phyloP scores from a whole-genome alignment of 1,284 basidiomycete genomes.

The Cronartium quercuum region DNA sequence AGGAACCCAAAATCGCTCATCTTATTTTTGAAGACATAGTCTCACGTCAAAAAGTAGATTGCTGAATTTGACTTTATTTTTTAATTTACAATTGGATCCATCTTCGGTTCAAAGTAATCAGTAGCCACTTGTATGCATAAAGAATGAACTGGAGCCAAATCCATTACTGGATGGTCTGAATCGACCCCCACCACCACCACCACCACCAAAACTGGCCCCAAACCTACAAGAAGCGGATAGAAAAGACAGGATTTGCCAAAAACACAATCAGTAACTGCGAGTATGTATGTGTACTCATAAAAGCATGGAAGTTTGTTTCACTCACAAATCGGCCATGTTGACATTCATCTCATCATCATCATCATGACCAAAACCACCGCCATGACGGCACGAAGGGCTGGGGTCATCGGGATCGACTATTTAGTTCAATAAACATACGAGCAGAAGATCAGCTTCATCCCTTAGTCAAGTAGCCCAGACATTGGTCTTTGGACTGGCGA shows the following conservation, averaged over 20 bases:
- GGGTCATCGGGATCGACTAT: slow-evolving; percentile 23
- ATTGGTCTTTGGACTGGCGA: not conserved
- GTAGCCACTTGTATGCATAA: slow-evolving; percentile 5
- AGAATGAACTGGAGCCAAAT: not conserved
- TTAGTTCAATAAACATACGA: not conserved
- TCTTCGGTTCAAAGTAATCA: not conserved
- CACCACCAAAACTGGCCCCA: not conserved
- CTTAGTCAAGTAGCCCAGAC: not conserved
- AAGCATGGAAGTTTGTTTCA: not conserved
- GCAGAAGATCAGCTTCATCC: not conserved
- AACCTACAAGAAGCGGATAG: not conserved
- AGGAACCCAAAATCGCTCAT: not conserved
- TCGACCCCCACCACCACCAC: not conserved
- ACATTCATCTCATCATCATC: not conserved
- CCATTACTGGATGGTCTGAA: not conserved
- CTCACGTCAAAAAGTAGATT: not conserved
- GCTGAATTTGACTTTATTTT: too few relatives aligned
- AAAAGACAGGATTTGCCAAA: not conserved
- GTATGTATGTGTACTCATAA: not conserved
- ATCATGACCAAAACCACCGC: not conserved
- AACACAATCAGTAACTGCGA: not conserved
- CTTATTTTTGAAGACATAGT: not conserved
- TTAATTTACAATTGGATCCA: too few relatives aligned
- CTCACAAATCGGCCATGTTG: slow-evolving; percentile 11
- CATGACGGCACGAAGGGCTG: not conserved